Percentiles rank a stretch among this genome's conserved stretches.
Evolutionary conservation across 2,329 filamentous ascomycete species (phyloP).

Genomic region (Coniella lustricola): DNA sequence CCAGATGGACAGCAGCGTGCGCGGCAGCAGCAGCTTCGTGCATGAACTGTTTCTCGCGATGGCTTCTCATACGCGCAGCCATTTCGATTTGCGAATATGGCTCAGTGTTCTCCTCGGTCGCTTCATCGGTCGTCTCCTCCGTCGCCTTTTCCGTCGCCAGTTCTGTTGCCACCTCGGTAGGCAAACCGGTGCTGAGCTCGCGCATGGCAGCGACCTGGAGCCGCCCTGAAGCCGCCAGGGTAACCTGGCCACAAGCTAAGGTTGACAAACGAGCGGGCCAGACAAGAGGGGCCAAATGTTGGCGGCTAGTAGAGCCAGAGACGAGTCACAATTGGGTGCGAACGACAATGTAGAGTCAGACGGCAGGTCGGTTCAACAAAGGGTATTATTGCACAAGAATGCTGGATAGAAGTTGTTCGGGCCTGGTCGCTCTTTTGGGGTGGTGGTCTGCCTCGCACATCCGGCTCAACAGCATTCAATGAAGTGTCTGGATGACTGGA

Average conservation of each 20-base stretch:
- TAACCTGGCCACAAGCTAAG: conserved; percentile 2
- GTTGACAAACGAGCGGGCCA: background rate
- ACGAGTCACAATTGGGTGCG: background rate
- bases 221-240: conserved; percentile 6
- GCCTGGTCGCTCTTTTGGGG: background rate
- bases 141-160: conserved; percentile 15
- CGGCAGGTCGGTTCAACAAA: background rate
- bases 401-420: background rate
- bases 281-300: background rate
- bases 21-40: conserved; percentile 23
- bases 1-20: conserved; percentile 43
- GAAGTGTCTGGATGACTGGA: background rate
- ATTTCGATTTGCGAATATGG: conserved; percentile 52
- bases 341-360: background rate
- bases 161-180: conserved; percentile 16
- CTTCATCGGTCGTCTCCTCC: conserved; percentile 10
- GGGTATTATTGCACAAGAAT: background rate
- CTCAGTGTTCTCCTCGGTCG: conserved; percentile 46
- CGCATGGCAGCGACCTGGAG: conserved; percentile 32
- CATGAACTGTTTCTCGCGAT: conserved; percentile 38
- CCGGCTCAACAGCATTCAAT: background rate
- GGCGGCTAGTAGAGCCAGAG: conserved; percentile 12
- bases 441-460: background rate
- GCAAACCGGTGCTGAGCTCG: conserved; percentile 30
- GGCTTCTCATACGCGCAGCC: conserved; percentile 39